A percentile compares a stretch with the other conserved stretches of the same genome.
These are phyloP conservation scores for Trichophyton simii DNA, from an alignment of 2,329 filamentous ascomycete species.

Conservation along the genomic window DNA sequence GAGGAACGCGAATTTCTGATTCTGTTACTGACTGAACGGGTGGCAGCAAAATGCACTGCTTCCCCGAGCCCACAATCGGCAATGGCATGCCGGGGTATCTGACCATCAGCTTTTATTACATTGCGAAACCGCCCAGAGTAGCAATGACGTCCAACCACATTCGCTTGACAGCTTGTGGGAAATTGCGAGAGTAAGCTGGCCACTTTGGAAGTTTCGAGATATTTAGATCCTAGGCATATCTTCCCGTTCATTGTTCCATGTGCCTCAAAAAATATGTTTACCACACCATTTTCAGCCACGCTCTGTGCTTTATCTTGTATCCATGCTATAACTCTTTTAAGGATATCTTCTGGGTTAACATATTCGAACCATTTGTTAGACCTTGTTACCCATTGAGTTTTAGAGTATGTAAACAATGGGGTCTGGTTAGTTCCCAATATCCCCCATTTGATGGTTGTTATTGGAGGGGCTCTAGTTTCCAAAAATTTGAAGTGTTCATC, in stretches of 20 bases:
- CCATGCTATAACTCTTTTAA: neutral
- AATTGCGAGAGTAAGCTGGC: neutral
- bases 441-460: neutral
- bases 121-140: neutral
- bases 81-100: neutral
- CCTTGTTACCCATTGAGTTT: neutral
- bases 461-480: neutral
- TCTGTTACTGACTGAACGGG: neutral
- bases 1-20: neutral
- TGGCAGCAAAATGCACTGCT: neutral
- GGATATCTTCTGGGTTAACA: neutral
- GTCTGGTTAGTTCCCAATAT: neutral
- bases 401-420: neutral
- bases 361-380: neutral
- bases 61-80: neutral
- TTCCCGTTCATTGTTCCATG: neutral
- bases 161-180: neutral
- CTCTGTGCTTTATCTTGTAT: neutral
- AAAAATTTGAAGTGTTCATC: neutral
- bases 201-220: neutral
- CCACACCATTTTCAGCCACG: neutral
- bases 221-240: neutral
- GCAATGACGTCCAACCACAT: neutral
- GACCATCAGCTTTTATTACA: neutral
- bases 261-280: neutral